Evolutionary conservation across 2,329 filamentous ascomycete species (phyloP), one percentile per base, ranked within the genome.

Genomic region (Ascochyta rabiei): DNA sequence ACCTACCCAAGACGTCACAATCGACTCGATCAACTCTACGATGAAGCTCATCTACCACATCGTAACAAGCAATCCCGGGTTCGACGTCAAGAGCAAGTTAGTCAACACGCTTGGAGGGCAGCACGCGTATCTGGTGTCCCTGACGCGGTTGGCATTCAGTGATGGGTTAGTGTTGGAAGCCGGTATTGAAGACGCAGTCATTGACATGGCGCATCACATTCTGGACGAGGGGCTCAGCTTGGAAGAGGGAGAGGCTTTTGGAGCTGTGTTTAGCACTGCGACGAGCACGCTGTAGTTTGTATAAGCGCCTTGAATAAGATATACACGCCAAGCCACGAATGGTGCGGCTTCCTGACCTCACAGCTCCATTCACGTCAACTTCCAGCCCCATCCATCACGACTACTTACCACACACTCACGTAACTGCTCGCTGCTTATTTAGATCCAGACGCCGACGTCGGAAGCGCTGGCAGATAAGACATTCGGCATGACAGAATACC

Each of bases 121-220:
- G 46, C 91, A 96, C 68, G 91, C 92, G 47, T 93, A 96, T 67
- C 79, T 96, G 1, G 84, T 97, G 9, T 86, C 86, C 2, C 78
- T 99, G 39, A 92, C 91, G 0, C 79, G 93, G 37, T 77, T 98
- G n/a, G 91, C 90, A 0, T 97, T 96, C 72, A 88, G 86, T 6
- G 91, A 96, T 57, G 89, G 91, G 26, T 75, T 90, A 8, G 83
- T 95, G 10, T 81, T 96, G 24, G 92, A 97, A 74, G 80, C 81
- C 1, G 88, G 88, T 0, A 88, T 96, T 48, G 88, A 89, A 31
- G 84, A 88, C 24, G 90, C 91, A 60, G 90, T 91, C 1, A 85
- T 89, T 1, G 90, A 93, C 60, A 86, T 88, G 74, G 93, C 95
- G 3, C 88, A 93, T 64, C 86, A 89, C 67, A 79, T 99, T 59